Conservation (phyloP, 257 asterid genomes). For the Ligustrum vulgare region DNA sequence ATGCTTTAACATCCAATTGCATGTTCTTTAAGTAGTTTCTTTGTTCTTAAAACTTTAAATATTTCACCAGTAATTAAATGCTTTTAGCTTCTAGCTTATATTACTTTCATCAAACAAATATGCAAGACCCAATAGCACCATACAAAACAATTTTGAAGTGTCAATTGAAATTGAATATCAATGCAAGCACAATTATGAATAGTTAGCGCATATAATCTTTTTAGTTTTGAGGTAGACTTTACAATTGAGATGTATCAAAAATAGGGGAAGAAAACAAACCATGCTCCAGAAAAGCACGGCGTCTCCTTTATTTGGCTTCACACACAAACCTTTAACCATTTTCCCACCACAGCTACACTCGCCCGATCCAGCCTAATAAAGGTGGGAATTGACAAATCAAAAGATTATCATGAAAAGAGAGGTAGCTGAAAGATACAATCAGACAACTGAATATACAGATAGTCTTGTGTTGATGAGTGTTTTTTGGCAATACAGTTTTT, state of each 20-base stretch:
- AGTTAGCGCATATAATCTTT: not conserved
- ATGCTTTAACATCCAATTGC: not conserved
- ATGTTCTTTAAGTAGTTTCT: not conserved
- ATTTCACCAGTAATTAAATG: not conserved
- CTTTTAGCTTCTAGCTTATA: not conserved
- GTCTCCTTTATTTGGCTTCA: conserved; percentile 78
- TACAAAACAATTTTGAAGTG: not conserved
- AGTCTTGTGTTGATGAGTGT: not conserved
- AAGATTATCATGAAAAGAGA: not conserved
- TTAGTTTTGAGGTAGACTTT: not conserved
- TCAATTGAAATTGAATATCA: not conserved
- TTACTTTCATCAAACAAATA: not conserved
- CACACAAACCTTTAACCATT: conserved; percentile 64
- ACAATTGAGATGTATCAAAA: not conserved
- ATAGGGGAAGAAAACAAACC: conserved; percentile 46
- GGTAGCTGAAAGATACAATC: conserved; percentile 18
- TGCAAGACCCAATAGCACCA: not conserved
- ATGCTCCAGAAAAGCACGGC: conserved; percentile 97
- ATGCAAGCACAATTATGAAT: not conserved
- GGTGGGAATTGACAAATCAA: conserved; percentile 21
- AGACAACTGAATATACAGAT: not conserved
- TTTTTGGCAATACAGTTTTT: not conserved
- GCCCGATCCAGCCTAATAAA: conserved; percentile 63
- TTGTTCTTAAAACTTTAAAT: not conserved
- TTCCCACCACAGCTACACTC: conserved; percentile 87